phyloP scores from a whole-genome alignment of 257 asterid genomes.

The Solanum chmielewskii region DNA sequence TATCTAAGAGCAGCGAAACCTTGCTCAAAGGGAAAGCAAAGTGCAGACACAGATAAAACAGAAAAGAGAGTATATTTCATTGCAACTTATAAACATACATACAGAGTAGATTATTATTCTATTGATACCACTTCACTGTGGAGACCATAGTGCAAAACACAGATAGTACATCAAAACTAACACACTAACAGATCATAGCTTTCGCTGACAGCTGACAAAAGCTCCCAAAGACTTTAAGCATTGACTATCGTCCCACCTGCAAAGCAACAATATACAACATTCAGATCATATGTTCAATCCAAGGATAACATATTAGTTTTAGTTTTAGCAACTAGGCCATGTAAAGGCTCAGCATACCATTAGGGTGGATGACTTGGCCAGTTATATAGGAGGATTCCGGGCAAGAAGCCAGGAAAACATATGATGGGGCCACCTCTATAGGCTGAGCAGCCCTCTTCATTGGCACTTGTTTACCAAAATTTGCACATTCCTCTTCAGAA shows the following conservation, averaged over 20 bases:
- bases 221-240: conserved; percentile 6
- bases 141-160: background rate
- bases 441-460: conserved; percentile 86
- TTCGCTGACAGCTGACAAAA: background rate
- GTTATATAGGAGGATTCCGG: conserved; percentile 53
- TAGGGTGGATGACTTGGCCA: conserved; percentile 69
- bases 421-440: conserved; percentile 56
- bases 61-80: background rate
- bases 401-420: conserved; percentile 54
- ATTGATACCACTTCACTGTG: background rate
- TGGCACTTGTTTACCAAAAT: conserved; percentile 48
- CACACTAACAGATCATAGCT: background rate
- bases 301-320: background rate
- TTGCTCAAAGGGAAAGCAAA: background rate
- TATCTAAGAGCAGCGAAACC: background rate
- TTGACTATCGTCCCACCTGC: conserved; percentile 47
- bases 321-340: background rate
- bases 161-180: background rate
- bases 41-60: background rate
- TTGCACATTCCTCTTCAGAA: conserved; percentile 26
- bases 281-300: background rate
- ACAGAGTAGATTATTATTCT: background rate
- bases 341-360: conserved; percentile 19
- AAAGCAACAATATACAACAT: background rate
- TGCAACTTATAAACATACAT: background rate